phyloP scores from a whole-genome alignment of 2,329 filamentous ascomycete genomes.

The Epichloe brachyelytri region DNA sequence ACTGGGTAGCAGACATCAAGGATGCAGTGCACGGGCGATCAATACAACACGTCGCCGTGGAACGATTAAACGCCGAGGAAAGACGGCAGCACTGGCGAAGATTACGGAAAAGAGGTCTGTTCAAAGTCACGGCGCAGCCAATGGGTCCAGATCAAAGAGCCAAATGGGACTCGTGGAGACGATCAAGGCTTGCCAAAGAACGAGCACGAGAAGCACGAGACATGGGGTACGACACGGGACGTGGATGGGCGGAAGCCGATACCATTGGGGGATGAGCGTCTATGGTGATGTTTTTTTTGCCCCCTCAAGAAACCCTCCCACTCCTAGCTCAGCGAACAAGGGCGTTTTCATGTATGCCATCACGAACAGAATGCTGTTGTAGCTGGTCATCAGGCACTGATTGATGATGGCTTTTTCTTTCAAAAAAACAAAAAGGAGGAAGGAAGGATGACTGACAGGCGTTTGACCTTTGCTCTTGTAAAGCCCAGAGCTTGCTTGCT shows the following conservation, averaged over 20 bases:
- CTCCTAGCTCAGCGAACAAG: neutral
- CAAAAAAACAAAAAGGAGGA: neutral
- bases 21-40: slow-evolving; percentile 34
- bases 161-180: slow-evolving; percentile 33
- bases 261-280: slow-evolving; percentile 16
- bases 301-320: neutral
- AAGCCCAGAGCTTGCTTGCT: no score
- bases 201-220: slow-evolving; percentile 25
- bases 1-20: slow-evolving; percentile 33
- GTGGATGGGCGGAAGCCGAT: slow-evolving; percentile 17
- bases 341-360: neutral
- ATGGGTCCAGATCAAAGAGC: slow-evolving; percentile 26
- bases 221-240: slow-evolving; percentile 24
- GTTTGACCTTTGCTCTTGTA: no score
- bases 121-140: slow-evolving; percentile 20
- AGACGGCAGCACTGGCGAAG: slow-evolving; percentile 37
- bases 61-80: slow-evolving; percentile 31
- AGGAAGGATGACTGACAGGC: no score
- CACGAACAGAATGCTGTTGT: neutral
- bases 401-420: neutral
- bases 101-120: slow-evolving; percentile 33
- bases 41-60: slow-evolving; percentile 30
- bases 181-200: slow-evolving; percentile 27
- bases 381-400: no score
- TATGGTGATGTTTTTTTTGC: slow-evolving; percentile 1